Evolutionary conservation across 306 rosid genomes (phyloP).

Genomic region (Luffa aegyptiaca): DNA sequence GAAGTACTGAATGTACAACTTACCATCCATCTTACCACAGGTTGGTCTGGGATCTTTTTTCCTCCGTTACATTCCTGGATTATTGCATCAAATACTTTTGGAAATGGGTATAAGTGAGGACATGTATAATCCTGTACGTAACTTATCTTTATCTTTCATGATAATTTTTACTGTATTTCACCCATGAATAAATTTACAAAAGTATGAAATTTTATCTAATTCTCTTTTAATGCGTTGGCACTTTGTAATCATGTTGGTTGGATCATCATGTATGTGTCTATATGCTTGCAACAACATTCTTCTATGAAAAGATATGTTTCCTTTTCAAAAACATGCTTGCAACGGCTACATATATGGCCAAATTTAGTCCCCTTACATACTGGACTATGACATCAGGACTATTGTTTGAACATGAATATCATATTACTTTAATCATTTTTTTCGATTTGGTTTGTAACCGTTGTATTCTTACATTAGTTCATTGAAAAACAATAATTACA

Average conservation of each 20-base stretch:
- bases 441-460: background rate
- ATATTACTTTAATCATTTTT: background rate
- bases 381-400: background rate
- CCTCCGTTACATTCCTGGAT: constrained; percentile 62
- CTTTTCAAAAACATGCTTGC: background rate
- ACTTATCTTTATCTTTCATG: constrained; percentile 37
- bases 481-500: background rate
- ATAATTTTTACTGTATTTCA: constrained; percentile 17
- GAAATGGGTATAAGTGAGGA: constrained; percentile 79
- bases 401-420: background rate
- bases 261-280: background rate
- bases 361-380: background rate
- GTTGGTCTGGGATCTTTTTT: constrained; percentile 72
- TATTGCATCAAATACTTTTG: constrained; percentile 42
- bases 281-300: too few species aligned
- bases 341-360: background rate
- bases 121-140: constrained; percentile 95
- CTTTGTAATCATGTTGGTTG: background rate
- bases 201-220: background rate
- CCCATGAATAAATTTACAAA: background rate
- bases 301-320: too few species aligned
- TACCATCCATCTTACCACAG: constrained; percentile 31
- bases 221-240: constrained; percentile 1
- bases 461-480: background rate
- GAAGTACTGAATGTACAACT: constrained; percentile 12